Percentiles rank a stretch among this genome's conserved stretches.
These are phyloP conservation scores for Vitis labrusca DNA, from an alignment of 164 flowering plant species.

Conservation along the genomic window DNA sequence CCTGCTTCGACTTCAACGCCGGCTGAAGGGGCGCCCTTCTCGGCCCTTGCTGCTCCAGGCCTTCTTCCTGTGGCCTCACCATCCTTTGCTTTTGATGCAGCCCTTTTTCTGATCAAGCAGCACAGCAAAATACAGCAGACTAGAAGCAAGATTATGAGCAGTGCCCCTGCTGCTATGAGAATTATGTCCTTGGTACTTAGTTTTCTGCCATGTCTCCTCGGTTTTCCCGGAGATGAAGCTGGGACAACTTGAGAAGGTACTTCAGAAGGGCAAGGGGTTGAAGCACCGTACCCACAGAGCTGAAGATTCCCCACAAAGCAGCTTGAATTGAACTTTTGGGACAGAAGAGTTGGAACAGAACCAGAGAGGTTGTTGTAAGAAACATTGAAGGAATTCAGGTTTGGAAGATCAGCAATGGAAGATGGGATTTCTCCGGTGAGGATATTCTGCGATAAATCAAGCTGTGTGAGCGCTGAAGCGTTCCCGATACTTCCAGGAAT, in stretches of 20 bases:
- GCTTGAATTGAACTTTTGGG: slow-evolving; percentile 70
- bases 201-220: slow-evolving; percentile 26
- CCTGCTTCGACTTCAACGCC: slow-evolving; percentile 55
- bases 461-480: slow-evolving; percentile 40
- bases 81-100: slow-evolving; percentile 30
- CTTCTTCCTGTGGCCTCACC: slow-evolving; percentile 16
- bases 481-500: slow-evolving; percentile 61
- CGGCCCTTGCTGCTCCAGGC: slow-evolving; percentile 11
- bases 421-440: slow-evolving; percentile 66
- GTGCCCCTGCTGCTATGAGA: slow-evolving; percentile 70
- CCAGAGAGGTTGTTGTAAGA: slow-evolving; percentile 90
- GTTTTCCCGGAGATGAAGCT: slow-evolving; percentile 17
- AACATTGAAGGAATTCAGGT: slow-evolving; percentile 66
- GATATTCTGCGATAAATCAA: slow-evolving; percentile 65
- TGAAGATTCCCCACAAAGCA: slow-evolving; percentile 85
- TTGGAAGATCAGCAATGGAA: slow-evolving; percentile 49
- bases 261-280: slow-evolving; percentile 50
- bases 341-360: slow-evolving; percentile 57
- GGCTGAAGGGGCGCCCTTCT: slow-evolving; percentile 22
- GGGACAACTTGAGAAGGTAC: slow-evolving; percentile 32
- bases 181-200: slow-evolving; percentile 67
- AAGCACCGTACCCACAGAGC: slow-evolving; percentile 73
- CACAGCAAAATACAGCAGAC: slow-evolving; percentile 64
- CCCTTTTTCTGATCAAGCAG: slow-evolving; percentile 61
- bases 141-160: slow-evolving; percentile 54